Conservation (phyloP, 2,329 filamentous ascomycete genomes). For the Fusarium coffeatum region DNA sequence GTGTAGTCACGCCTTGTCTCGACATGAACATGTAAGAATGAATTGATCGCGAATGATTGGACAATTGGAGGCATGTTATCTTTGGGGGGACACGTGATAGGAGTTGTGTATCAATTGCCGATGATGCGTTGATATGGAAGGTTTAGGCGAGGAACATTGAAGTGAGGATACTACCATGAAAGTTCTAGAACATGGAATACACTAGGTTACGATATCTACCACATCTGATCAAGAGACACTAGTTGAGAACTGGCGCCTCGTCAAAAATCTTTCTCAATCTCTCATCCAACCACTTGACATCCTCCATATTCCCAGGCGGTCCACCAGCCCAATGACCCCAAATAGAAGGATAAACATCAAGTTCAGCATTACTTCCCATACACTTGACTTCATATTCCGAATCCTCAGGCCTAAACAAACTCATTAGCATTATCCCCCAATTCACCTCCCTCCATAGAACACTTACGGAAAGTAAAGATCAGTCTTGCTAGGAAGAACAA, state of each 20-base stretch:
- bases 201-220: too few relatives aligned
- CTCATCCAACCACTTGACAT: conserved; percentile 78
- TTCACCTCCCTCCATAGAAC: accelerated
- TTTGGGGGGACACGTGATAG: background rate
- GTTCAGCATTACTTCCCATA: conserved; percentile 52
- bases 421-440: background rate
- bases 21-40: background rate
- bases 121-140: background rate
- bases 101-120: background rate
- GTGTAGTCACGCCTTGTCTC: conserved; percentile 5
- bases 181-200: background rate
- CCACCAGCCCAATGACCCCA: conserved; percentile 71
- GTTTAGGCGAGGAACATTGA: background rate
- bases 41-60: background rate
- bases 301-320: conserved; percentile 76
- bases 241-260: background rate
- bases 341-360: conserved; percentile 55
- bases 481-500: conserved; percentile 78
- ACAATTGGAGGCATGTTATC: conserved; percentile 6
- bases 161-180: background rate
- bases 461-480: conserved; percentile 79
- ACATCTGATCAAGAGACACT: background rate
- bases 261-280: conserved; percentile 35
- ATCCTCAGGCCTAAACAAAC: conserved; percentile 71
- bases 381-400: conserved; percentile 76